Evolutionary conservation across 306 rosid genomes (phyloP).

Genomic region (Ziziphus jujuba): DNA sequence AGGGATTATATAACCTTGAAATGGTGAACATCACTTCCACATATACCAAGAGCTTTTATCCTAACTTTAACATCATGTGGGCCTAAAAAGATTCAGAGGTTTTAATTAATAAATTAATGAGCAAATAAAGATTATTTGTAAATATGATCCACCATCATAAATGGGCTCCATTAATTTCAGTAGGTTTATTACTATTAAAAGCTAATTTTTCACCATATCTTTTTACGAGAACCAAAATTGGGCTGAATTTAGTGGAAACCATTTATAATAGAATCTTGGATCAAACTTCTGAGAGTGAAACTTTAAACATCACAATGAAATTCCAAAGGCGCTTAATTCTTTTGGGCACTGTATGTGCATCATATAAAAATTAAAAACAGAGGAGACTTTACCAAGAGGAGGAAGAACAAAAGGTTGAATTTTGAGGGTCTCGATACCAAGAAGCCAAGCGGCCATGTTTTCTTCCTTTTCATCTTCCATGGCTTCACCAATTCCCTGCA

Average conservation of each 20-base stretch:
- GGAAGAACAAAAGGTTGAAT: conserved; percentile 71
- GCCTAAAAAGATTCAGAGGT: conserved; percentile 15
- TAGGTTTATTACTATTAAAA: no score
- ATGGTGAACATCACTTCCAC: conserved; percentile 47
- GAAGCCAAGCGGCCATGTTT: conserved; percentile 79
- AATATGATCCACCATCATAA: no score
- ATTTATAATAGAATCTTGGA: no score
- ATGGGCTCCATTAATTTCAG: no score
- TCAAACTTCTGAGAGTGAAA: no score
- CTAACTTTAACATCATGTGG: conserved; percentile 40
- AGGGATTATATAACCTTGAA: conserved; percentile 32
- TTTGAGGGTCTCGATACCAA: conserved; percentile 49
- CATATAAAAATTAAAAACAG: background rate
- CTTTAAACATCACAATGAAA: no score
- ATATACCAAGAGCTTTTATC: conserved; percentile 42
- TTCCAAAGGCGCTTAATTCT: background rate
- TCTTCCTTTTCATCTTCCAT: conserved; percentile 32
- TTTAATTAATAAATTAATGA: background rate
- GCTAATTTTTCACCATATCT: no score
- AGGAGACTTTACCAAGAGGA: conserved; percentile 36
- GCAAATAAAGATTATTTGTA: background rate
- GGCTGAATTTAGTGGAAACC: no score
- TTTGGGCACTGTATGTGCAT: background rate
- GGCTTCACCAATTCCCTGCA: background rate
- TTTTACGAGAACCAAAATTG: no score